phyloP scores from a whole-genome alignment of 1,139 yeast genomes.

The Kodamaea sp. region DNA sequence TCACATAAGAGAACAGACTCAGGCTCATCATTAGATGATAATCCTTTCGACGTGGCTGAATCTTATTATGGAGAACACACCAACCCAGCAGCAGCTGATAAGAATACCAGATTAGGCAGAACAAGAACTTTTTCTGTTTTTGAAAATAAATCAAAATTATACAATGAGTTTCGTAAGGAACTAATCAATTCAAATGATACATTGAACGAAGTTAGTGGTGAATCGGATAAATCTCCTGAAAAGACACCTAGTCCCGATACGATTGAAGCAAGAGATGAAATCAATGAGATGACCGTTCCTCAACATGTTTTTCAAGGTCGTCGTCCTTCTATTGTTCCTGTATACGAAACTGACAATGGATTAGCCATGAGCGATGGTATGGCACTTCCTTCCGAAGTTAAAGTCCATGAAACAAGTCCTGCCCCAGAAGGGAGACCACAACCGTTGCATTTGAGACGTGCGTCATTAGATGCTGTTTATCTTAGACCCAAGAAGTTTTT shows the following conservation, averaged over 20 bases:
- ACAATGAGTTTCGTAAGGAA: slow-evolving; percentile 9
- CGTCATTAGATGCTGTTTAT: slow-evolving; percentile 61
- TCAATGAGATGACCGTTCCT: slow-evolving; percentile 4
- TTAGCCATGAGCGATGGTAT: slow-evolving; percentile 12
- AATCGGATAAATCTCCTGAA: slow-evolving; percentile 1
- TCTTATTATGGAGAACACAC: slow-evolving; percentile 66
- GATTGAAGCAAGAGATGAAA: slow-evolving; percentile 7
- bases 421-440: slow-evolving; percentile 1
- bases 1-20: slow-evolving; percentile 26
- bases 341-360: slow-evolving; percentile 16
- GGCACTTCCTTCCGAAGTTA: slow-evolving; percentile 7
- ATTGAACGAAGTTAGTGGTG: slow-evolving; percentile 2
- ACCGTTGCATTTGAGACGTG: slow-evolving; percentile 39
- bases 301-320: slow-evolving; percentile 1
- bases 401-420: not conserved
- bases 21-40: slow-evolving; percentile 39
- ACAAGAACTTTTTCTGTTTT: slow-evolving; percentile 52
- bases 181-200: slow-evolving; percentile 2
- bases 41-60: slow-evolving; percentile 68
- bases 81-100: slow-evolving; percentile 46
- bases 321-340: slow-evolving; percentile 33
- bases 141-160: slow-evolving; percentile 22
- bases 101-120: slow-evolving; percentile 37
- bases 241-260: not conserved
- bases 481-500: slow-evolving; percentile 53